A percentile compares a stretch with the other conserved stretches of the same genome.
phyloP scores from a whole-genome alignment of 371 early-diverging fungal species.

The Dichotomocladium elegans region DNA sequence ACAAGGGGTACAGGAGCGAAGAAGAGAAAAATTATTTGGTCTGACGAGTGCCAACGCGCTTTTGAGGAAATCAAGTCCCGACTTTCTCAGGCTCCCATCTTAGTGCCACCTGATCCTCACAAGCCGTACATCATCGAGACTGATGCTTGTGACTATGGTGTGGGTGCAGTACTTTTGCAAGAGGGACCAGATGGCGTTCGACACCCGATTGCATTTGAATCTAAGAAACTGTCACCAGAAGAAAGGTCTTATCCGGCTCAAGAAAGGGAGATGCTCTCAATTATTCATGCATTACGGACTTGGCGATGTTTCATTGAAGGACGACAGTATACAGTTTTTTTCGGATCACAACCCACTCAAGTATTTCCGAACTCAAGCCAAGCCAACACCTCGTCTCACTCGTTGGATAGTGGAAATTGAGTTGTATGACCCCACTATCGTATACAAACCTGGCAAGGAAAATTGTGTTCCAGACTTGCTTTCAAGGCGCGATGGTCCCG shows the following conservation, averaged over 20 bases:
- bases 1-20: too few species aligned
- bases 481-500: too few species aligned
- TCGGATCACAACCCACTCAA: conserved; percentile 11
- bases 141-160: too few species aligned
- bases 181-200: too few species aligned
- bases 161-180: too few species aligned
- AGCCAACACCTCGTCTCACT: neutral
- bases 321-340: conserved; percentile 8
- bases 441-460: too few species aligned
- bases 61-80: conserved; percentile 10
- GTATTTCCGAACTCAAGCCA: neutral
- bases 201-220: conserved; percentile 17
- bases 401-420: conserved; percentile 19
- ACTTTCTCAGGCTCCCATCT: too few species aligned
- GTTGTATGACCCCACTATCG: conserved; percentile 14
- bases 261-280: conserved; percentile 36
- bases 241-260: conserved; percentile 23
- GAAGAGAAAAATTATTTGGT: too few species aligned
- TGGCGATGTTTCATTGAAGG: conserved; percentile 27
- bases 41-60: neutral
- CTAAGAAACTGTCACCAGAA: conserved; percentile 8
- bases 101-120: conserved; percentile 6
- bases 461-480: too few species aligned
- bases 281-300: too few species aligned
- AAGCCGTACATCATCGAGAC: too few species aligned